Conservation (phyloP, 805 yeast species). For the Blastobotrys parvus region DNA sequence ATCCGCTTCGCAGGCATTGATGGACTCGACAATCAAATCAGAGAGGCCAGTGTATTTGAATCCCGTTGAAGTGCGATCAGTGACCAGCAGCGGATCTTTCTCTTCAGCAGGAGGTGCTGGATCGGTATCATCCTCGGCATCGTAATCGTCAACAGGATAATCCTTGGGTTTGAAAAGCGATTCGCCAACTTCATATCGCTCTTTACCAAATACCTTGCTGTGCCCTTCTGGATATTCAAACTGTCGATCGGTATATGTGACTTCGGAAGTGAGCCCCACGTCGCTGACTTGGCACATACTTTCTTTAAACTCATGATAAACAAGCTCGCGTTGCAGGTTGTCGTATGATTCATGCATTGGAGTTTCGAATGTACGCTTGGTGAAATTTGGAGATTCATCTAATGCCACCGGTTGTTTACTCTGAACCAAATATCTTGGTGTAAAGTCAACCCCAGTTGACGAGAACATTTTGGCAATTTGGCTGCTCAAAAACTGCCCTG, state of each 20-base stretch:
- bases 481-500: constrained; percentile 59
- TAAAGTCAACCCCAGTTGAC: constrained; percentile 29
- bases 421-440: constrained; percentile 44
- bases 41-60: constrained; percentile 37
- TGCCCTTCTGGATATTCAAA: constrained; percentile 60
- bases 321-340: constrained; percentile 43
- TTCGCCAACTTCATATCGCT: constrained; percentile 60
- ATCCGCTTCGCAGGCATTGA: constrained; percentile 62
- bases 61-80: constrained; percentile 13
- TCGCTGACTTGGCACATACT: constrained; percentile 31
- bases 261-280: constrained; percentile 30
- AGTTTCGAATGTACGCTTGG: constrained; percentile 22
- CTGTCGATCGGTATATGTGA: constrained; percentile 35
- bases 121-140: constrained; percentile 5
- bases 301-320: constrained; percentile 42
- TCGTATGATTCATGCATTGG: constrained; percentile 42
- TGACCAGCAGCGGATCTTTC: constrained; percentile 9
- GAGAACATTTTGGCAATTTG: constrained; percentile 37
- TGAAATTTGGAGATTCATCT: constrained; percentile 29
- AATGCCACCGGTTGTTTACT: constrained; percentile 32
- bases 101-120: constrained; percentile 6
- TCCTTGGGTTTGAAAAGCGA: constrained; percentile 57
- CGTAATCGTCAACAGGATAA: constrained; percentile 20
- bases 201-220: constrained; percentile 48
- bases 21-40: constrained; percentile 48